phyloP scores from a whole-genome alignment of 2,329 filamentous ascomycete genomes.

The Leptodontidium sp. region DNA sequence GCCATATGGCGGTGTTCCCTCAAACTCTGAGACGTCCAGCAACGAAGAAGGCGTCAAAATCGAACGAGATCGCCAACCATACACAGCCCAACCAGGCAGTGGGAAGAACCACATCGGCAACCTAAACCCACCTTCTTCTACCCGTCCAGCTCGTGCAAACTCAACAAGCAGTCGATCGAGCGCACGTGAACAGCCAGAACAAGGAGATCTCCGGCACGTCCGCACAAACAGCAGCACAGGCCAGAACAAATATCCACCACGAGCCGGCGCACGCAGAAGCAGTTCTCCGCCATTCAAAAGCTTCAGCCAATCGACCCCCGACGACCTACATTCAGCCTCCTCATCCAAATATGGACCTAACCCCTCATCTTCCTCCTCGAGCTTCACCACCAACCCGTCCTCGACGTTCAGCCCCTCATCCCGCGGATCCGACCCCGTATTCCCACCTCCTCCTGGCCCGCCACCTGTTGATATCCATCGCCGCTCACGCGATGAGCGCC shows the following conservation, averaged over 20 bases:
- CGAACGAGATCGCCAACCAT: slow-evolving; percentile 72
- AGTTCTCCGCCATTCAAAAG: slow-evolving; percentile 42
- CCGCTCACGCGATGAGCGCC: slow-evolving; percentile 36
- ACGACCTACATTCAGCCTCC: slow-evolving; percentile 33
- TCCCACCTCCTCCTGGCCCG: slow-evolving; percentile 41
- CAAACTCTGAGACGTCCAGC: slow-evolving; percentile 49
- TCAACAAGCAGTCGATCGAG: slow-evolving; percentile 37
- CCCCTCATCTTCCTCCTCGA: slow-evolving; percentile 35
- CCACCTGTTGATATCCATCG: slow-evolving; percentile 37
- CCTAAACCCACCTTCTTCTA: slow-evolving; percentile 30
- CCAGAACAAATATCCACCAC: slow-evolving; percentile 35
- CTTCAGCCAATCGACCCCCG: slow-evolving; percentile 42
- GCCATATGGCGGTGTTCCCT: slow-evolving; percentile 49
- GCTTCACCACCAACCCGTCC: slow-evolving; percentile 27
- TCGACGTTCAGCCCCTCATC: slow-evolving; percentile 33
- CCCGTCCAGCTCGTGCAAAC: slow-evolving; percentile 36
- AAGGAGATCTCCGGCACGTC: slow-evolving; percentile 27
- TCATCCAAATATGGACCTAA: slow-evolving; percentile 36
- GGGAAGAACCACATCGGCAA: slow-evolving; percentile 63
- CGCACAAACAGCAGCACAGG: slow-evolving; percentile 38
- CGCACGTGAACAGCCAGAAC: slow-evolving; percentile 12
- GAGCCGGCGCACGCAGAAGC: slow-evolving; percentile 29
- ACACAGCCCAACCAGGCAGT: slow-evolving; percentile 63
- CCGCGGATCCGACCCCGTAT: slow-evolving; percentile 36
- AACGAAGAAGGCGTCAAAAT: slow-evolving; percentile 59